Evolutionary conservation across 2,329 filamentous ascomycete species (phyloP).

Genomic region (Fusarium hostae): DNA sequence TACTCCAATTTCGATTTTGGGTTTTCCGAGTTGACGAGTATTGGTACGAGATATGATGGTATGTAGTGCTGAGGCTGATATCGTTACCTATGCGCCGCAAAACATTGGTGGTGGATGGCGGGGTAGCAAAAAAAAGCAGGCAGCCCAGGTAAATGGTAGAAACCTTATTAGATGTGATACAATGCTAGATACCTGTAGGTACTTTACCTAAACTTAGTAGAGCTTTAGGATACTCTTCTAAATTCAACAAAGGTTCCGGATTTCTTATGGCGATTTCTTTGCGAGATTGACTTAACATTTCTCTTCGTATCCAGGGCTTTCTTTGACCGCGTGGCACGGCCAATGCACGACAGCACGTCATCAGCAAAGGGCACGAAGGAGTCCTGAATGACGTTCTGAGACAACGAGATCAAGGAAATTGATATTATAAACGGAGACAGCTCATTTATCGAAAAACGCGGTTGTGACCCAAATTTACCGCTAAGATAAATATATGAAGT

Average conservation of each 20-base stretch:
- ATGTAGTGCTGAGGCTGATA: slow-evolving; percentile 15
- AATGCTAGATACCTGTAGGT: background rate
- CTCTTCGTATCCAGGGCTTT: background rate
- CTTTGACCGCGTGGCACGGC: background rate
- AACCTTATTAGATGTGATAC: background rate
- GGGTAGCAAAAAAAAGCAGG: slow-evolving; percentile 24
- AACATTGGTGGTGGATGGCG: slow-evolving; percentile 1
- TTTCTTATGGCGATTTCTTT: background rate
- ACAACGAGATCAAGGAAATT: background rate
- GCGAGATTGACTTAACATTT: background rate
- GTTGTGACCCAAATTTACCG: background rate
- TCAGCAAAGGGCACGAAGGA: background rate
- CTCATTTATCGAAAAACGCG: no score
- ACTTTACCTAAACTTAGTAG: background rate
- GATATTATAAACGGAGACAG: background rate
- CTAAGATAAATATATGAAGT: background rate
- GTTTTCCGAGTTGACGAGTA: background rate
- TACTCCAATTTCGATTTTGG: background rate
- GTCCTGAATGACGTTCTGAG: slow-evolving; percentile 2
- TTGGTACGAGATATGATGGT: background rate
- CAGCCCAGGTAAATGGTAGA: background rate
- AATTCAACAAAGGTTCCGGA: background rate
- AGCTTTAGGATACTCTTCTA: background rate
- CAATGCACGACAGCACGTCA: slow-evolving; percentile 19
- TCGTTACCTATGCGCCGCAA: background rate